Percentiles rank a stretch among this genome's conserved stretches.
These are phyloP conservation scores for Fusarium scirpi DNA, from an alignment of 2,329 filamentous ascomycete species.

Conservation along the genomic window DNA sequence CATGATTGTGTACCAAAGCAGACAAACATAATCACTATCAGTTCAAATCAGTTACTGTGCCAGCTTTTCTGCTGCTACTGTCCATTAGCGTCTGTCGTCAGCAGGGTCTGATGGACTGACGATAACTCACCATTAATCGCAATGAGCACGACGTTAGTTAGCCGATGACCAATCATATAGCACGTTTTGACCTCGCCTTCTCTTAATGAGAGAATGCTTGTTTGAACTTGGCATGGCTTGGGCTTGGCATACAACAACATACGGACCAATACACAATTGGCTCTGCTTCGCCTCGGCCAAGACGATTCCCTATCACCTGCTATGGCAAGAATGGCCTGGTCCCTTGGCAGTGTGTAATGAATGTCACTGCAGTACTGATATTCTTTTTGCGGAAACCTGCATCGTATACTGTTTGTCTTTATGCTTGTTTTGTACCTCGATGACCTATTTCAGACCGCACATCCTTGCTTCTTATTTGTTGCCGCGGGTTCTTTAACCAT, in stretches of 20 bases:
- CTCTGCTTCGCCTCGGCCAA: slow-evolving; percentile 39
- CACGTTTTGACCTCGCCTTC: slow-evolving; percentile 3
- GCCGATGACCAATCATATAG: slow-evolving; percentile 24
- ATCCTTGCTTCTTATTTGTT: not conserved
- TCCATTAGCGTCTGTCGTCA: slow-evolving; percentile 35
- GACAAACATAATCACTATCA: slow-evolving; percentile 7
- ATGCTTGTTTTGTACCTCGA: slow-evolving; percentile 16
- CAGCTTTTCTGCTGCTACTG: slow-evolving; percentile 14
- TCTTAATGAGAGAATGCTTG: slow-evolving; percentile 29
- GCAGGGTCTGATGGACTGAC: slow-evolving; percentile 18
- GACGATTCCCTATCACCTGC: slow-evolving; percentile 33
- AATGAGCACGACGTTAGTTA: slow-evolving; percentile 20
- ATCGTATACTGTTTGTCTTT: slow-evolving; percentile 3
- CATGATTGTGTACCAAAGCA: not conserved
- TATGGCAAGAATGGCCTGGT: slow-evolving; percentile 19
- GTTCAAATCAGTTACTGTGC: slow-evolving; percentile 23
- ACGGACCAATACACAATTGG: not conserved
- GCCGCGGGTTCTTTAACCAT: not conserved
- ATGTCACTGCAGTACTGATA: slow-evolving; percentile 15
- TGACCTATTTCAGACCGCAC: slow-evolving; percentile 9
- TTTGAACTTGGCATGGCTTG: slow-evolving; percentile 41
- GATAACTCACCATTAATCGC: slow-evolving; percentile 12
- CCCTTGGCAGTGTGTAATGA: slow-evolving; percentile 28
- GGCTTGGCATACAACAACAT: slow-evolving; percentile 36
- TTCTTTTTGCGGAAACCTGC: slow-evolving; percentile 17